Evolutionary conservation across 441 rosid species (phyloP).

Genomic region (Populus hybrid): DNA sequence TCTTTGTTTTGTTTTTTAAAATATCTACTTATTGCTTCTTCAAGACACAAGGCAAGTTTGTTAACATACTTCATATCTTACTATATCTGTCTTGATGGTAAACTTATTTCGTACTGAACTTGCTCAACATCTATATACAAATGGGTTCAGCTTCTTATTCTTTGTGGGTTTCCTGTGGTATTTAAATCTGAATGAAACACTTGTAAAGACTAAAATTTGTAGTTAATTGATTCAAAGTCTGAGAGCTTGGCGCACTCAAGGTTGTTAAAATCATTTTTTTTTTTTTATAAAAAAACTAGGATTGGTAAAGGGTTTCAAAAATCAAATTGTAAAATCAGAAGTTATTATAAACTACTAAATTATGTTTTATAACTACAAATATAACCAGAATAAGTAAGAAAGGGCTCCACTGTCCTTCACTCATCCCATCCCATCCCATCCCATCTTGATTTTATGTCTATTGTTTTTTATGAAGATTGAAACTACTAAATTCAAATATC

Average conservation of each 20-base stretch:
- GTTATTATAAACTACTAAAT: no score
- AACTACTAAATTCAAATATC: background rate
- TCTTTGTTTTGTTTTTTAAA: background rate
- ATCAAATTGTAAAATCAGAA: no score
- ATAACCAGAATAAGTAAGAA: no score
- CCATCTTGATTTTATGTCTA: background rate
- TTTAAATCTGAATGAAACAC: background rate
- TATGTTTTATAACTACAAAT: no score
- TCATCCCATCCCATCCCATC: background rate
- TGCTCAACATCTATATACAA: background rate
- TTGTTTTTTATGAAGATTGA: background rate
- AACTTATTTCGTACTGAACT: background rate
- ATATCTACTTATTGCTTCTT: background rate
- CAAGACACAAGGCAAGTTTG: background rate
- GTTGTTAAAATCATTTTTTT: no score
- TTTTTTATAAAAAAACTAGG: no score
- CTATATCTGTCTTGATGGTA: background rate
- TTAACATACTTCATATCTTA: background rate
- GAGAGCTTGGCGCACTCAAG: no score
- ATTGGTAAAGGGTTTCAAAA: no score
- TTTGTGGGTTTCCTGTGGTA: background rate
- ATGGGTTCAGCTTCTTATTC: background rate
- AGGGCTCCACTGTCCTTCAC: background rate
- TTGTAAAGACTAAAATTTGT: background rate
- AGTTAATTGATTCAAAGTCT: no score